Base-by-base conservation (phyloP, 495 filamentous ascomycete species). In the Penicillium ochrochloron region DNA sequence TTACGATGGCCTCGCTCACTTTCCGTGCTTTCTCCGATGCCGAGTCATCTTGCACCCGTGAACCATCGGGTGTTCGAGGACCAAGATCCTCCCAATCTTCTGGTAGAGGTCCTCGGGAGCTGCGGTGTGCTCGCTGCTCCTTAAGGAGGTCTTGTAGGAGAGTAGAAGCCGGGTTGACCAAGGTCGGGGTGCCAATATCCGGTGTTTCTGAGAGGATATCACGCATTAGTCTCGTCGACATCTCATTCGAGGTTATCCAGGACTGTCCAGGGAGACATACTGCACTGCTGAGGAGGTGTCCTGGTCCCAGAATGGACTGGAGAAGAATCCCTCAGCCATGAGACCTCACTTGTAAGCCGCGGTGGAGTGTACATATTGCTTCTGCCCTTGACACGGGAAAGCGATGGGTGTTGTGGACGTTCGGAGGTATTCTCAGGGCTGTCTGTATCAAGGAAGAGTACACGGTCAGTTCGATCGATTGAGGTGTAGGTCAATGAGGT, bases 111-210 rank as follows among this genome's bases (percentile, higher is more conserved):
- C 70, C 72, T 33, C 75, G 74, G 4, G 73, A 74, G 37, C 68
- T 70, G 64, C 78, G 76, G 52, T 74, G 75, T 6, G 79, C 76
- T 11, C 79, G 79, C 57, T 81, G 78, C 68, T 85, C 82, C 60
- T 82, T 81, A 12, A 85, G 64, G 37, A 83, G 64, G 63, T 79
- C 82, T 51, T 84, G 81, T 25, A 85, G 58, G 0, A 85, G 67
- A 19, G 69, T 73, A 1, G 82, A 85, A 0, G 77, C 74, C 6
- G 82, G 81, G 39, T 83, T 83, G 4, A 80, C 78, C 0, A 78
- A 59, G 31, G 77, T 68, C 2, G 75, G 68, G 5, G 69, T 69
- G 19, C 63, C 68, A 5, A 62, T 62, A 14, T 78, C 75, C 7
- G 71, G 72, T 5, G 74, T 76, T 62, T 61, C 76, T 79, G 48